Conservation (phyloP, 805 yeast species). For the Metschnikowia peoriensis region DNA sequence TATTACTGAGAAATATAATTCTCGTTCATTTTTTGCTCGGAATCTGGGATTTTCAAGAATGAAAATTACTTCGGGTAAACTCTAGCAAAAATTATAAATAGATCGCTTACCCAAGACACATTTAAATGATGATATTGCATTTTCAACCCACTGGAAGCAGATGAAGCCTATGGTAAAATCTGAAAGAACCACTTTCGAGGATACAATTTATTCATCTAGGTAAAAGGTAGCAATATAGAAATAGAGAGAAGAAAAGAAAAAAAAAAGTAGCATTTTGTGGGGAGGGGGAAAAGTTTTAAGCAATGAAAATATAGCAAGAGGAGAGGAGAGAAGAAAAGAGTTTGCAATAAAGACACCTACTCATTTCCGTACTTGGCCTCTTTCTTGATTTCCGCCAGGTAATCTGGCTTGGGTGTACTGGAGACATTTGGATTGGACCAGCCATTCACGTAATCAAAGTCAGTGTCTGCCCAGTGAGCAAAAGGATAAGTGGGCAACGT, state of each 20-base stretch:
- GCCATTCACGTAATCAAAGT: conserved; percentile 39
- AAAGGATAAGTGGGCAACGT: conserved; percentile 64
- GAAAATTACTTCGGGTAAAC: too few relatives aligned
- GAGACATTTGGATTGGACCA: conserved; percentile 37
- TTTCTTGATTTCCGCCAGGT: conserved; percentile 21
- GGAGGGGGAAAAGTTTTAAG: neutral
- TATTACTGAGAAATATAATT: too few relatives aligned
- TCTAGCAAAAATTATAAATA: too few relatives aligned
- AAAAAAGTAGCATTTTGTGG: neutral
- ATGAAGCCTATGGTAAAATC: too few relatives aligned
- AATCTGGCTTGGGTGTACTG: conserved; percentile 24
- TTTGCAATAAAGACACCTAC: conserved; percentile 1
- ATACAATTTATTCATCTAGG: neutral
- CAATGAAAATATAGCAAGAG: neutral
- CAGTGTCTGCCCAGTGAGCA: conserved; percentile 52
- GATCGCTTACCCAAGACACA: too few relatives aligned
- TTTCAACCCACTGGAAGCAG: too few relatives aligned
- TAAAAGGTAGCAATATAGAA: neutral
- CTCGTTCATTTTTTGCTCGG: too few relatives aligned
- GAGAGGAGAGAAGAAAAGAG: too few relatives aligned
- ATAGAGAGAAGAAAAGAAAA: neutral
- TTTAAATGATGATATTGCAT: too few relatives aligned
- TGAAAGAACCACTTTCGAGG: too few relatives aligned
- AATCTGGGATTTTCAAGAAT: too few relatives aligned
- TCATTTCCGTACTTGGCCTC: conserved; percentile 20